Conservation (phyloP, 1,284 basidiomycete genomes). For the Ceratobasidium sp. region DNA sequence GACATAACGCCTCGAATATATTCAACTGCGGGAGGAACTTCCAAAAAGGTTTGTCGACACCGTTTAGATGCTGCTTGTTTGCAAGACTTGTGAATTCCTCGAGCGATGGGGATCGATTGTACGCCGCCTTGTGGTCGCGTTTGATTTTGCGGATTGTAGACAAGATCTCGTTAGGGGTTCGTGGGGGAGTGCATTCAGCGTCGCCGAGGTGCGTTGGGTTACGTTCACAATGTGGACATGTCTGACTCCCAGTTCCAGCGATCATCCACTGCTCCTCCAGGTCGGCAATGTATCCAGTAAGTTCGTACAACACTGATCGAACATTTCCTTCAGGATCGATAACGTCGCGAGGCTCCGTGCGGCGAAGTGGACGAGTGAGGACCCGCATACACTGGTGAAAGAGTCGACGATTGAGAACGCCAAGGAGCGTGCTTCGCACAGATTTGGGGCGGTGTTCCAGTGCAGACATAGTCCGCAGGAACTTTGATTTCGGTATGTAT, state of each 20-base stretch:
- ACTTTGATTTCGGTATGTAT: slow-evolving; percentile 31
- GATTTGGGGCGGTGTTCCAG: slow-evolving; percentile 4
- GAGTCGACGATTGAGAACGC: slow-evolving; percentile 5
- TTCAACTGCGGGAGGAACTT: slow-evolving; percentile 11
- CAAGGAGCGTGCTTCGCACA: not conserved
- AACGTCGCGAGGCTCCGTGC: slow-evolving; percentile 16
- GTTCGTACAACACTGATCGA: slow-evolving; percentile 18
- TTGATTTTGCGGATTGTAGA: slow-evolving; percentile 1
- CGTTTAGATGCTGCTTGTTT: slow-evolving; percentile 12
- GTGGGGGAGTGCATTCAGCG: slow-evolving; percentile 8
- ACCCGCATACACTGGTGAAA: slow-evolving; percentile 28
- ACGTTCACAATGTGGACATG: slow-evolving; percentile 25
- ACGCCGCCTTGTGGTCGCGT: not conserved
- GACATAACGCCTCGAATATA: slow-evolving; percentile 14
- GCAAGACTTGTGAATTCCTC: not conserved
- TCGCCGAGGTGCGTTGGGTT: slow-evolving; percentile 32
- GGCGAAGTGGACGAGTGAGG: slow-evolving; percentile 13
- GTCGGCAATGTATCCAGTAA: slow-evolving; percentile 26
- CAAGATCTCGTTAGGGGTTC: slow-evolving; percentile 21
- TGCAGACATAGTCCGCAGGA: not conserved
- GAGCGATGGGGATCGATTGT: not conserved
- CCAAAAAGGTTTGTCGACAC: slow-evolving; percentile 45
- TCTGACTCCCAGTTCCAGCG: not conserved
- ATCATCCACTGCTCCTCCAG: slow-evolving; percentile 36
- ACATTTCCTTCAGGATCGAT: slow-evolving; percentile 28